A percentile compares a stretch with the other conserved stretches of the same genome.
Conservation (phyloP, 306 rosid genomes). For the Prunus mira region DNA sequence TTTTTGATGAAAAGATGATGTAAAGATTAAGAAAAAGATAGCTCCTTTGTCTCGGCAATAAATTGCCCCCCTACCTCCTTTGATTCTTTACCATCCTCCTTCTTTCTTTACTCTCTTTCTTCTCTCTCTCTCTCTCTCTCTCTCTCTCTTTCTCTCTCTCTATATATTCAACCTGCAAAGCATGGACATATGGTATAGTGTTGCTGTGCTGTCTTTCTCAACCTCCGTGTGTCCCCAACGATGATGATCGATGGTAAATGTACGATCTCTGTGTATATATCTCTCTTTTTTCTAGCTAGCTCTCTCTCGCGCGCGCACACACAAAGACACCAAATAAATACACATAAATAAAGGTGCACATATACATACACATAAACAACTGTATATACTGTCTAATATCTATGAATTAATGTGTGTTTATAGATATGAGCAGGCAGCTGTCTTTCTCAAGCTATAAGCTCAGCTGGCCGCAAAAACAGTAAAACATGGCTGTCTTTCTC, state of each 20-base stretch:
- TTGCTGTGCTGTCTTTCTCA: constrained; percentile 68
- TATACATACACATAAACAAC: neutral
- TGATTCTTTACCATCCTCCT: constrained; percentile 23
- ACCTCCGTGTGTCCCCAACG: constrained; percentile 12
- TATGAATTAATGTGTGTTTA: no score
- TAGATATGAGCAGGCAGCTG: constrained; percentile 7
- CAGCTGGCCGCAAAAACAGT: constrained; percentile 11
- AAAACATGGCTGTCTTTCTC: constrained; percentile 43
- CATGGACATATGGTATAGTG: constrained; percentile 3
- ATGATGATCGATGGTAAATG: constrained; percentile 12
- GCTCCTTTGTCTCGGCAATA: constrained; percentile 49
- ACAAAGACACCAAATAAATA: neutral
- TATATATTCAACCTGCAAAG: neutral
- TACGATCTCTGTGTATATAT: constrained; percentile 9
- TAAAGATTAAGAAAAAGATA: constrained; percentile 47
- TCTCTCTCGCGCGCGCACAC: neutral
- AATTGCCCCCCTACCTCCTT: constrained; percentile 31
- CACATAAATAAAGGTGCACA: neutral
- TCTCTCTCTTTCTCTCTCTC: constrained; percentile 11
- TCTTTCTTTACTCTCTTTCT: constrained; percentile 30
- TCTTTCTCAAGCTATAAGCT: constrained; percentile 30
- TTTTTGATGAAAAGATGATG: constrained; percentile 51
- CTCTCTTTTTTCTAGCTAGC: neutral
- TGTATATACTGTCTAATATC: no score
- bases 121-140: constrained; percentile 21